These are phyloP conservation scores for Magnaporthiopsis poae DNA, from an alignment of 2,329 filamentous ascomycete species.

Conservation along the genomic window DNA sequence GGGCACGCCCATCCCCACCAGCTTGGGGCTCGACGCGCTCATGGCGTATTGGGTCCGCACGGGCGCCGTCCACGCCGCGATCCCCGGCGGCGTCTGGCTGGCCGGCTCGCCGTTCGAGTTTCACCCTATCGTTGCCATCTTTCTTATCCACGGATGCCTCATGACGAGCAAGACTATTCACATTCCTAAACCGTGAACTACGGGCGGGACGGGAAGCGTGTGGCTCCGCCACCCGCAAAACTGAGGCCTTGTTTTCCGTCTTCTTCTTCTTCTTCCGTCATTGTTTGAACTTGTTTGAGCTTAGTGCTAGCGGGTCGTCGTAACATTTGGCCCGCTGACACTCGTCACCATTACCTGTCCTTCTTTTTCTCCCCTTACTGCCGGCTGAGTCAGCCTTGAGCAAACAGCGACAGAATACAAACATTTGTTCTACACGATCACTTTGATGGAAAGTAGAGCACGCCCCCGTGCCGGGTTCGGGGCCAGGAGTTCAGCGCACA, in stretches of 20 bases:
- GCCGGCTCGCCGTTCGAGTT: conserved; percentile 64
- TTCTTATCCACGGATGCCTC: conserved; percentile 77
- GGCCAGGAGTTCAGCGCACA: background rate
- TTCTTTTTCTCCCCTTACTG: background rate
- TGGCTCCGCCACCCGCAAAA: no score
- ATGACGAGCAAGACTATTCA: conserved; percentile 95
- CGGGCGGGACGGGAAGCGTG: no score
- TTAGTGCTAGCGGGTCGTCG: background rate
- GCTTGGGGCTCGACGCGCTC: conserved; percentile 64
- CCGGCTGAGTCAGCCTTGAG: background rate
- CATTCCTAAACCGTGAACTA: conserved; percentile 69
- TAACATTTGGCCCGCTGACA: background rate
- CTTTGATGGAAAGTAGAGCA: background rate
- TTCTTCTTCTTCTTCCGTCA: no score
- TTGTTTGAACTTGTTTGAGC: background rate
- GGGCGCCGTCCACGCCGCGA: conserved; percentile 65
- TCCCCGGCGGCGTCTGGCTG: conserved; percentile 67
- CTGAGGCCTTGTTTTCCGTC: no score
- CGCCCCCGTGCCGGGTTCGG: background rate
- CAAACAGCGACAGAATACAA: background rate
- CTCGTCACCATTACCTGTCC: background rate
- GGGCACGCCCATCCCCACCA: conserved; percentile 90
- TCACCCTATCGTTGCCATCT: conserved; percentile 72
- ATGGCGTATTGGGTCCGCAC: conserved; percentile 85
- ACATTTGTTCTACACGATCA: background rate